phyloP scores from a whole-genome alignment of 495 filamentous ascomycete genomes.

The Xylaria acuta region DNA sequence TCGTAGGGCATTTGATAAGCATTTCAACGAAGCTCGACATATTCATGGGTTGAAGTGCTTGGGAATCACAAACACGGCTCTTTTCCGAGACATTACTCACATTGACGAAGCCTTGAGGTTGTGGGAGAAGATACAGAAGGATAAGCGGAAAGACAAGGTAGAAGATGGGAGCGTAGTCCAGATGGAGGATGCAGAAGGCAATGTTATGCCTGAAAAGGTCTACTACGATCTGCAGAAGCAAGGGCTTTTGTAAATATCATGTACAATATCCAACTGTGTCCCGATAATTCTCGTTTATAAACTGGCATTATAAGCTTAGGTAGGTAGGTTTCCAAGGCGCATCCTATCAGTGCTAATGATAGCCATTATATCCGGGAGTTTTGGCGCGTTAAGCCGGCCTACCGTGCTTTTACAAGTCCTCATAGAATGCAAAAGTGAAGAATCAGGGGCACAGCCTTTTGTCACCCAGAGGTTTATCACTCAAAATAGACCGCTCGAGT shows the following conservation, averaged over 20 bases:
- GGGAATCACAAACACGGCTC: slow-evolving; percentile 87
- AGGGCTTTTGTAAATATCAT: slow-evolving; percentile 63
- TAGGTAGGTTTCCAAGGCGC: neutral
- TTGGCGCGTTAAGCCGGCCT: neutral
- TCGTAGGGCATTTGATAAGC: slow-evolving; percentile 93
- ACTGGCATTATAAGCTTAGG: neutral
- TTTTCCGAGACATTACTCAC: slow-evolving; percentile 92
- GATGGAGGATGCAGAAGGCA: slow-evolving; percentile 97
- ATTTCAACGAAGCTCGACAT: slow-evolving; percentile 92
- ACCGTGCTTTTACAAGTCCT: neutral
- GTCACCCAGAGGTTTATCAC: too few relatives aligned
- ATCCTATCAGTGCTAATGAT: too few relatives aligned
- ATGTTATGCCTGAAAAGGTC: slow-evolving; percentile 98
- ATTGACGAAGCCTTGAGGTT: slow-evolving; percentile 87
- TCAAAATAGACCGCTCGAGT: too few relatives aligned
- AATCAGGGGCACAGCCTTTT: too few relatives aligned
- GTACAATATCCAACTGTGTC: neutral
- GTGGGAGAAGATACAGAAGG: slow-evolving; percentile 91
- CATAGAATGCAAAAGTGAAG: too few relatives aligned
- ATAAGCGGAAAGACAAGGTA: slow-evolving; percentile 78
- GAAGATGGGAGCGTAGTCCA: slow-evolving; percentile 85
- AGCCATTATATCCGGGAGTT: neutral
- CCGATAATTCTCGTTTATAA: neutral
- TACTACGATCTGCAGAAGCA: slow-evolving; percentile 85
- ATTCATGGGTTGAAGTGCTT: slow-evolving; percentile 92